Base-by-base conservation (phyloP, 345 rosid species). In the Euclidium syriacum region DNA sequence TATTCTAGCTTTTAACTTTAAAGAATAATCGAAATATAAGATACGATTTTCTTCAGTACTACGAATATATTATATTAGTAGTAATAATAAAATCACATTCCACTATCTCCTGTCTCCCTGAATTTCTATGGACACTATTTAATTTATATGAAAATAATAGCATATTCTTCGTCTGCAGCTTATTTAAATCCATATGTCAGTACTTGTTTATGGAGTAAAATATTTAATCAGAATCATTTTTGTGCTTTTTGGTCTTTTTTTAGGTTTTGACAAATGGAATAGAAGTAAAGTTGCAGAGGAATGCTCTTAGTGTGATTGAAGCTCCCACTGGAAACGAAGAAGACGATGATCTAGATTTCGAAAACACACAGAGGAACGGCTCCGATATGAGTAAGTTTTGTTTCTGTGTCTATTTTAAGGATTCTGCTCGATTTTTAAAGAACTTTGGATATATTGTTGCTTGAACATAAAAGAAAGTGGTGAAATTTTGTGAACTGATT, bases 181-280 rank as follows among this genome's bases (percentile, higher is more conserved):
- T 57, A 40, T 55, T 51, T 36, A 58, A 38, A 17, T 58, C 19
- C 30, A 3, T 24, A 20, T 67, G 57, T 64, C 56, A 25, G 68
- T 58, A 27, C 26, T 43, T 20, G 68, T 52, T 46, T 35, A 53
- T 62, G 39, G 33, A 24, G 65, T 64, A 42, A 8, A 20, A 5
- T 49, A 70, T 14, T 29, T 46, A 46, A 70, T 10, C 46, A 0
- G 38, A 41, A 49, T 49, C 41, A 46, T 54, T 63, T 23, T 11
- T 68, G 17, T 30, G 41, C 42, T 33, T 36, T 39, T 18, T 14
- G 7, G 17, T 2, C 9, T 6, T 7, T 27, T 50, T 59, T 32
- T 64, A 94, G 99, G 99, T 94, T 41, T 85, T 94, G 52, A 94
- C 99, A 0, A 94, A 94, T 72, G 99, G 99, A 27, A 90, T 90